These are phyloP conservation scores for Podila minutissima DNA, from an alignment of 192 early-diverging fungal genomes.

Conservation along the genomic window DNA sequence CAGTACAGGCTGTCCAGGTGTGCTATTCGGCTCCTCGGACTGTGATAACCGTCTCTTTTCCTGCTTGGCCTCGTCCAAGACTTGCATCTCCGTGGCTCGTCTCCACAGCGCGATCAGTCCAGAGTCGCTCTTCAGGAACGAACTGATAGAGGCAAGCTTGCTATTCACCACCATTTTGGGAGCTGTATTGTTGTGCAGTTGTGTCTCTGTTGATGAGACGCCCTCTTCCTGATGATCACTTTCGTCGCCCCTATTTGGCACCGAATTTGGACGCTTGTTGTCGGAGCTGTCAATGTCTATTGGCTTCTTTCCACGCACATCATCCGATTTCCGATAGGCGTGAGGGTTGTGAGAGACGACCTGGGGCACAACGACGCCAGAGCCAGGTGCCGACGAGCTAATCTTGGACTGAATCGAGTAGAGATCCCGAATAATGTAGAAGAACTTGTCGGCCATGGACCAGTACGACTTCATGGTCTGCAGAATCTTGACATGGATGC, in stretches of 20 bases:
- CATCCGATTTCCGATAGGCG: background rate
- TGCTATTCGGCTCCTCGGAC: conserved; percentile 20
- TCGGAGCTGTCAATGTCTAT: background rate
- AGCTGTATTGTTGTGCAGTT: background rate
- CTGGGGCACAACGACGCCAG: conserved; percentile 1
- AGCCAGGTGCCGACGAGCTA: conserved; percentile 22
- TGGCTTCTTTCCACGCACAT: background rate
- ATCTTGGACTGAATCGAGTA: conserved; percentile 60
- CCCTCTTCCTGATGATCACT: too few species aligned
- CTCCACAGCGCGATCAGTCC: conserved; percentile 46
- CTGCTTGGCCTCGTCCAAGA: conserved; percentile 41
- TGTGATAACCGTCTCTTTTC: conserved; percentile 17
- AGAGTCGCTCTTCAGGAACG: conserved; percentile 48
- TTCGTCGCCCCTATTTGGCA: background rate
- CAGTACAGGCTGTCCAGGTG: background rate
- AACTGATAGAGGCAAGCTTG: conserved; percentile 44
- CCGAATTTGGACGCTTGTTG: background rate
- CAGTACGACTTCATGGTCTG: conserved; percentile 57
- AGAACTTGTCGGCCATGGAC: conserved; percentile 64
- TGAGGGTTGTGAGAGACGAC: background rate
- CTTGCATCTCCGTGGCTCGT: conserved; percentile 48
- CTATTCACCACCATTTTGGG: background rate
- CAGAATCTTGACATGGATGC: conserved; percentile 53
- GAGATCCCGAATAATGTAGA: conserved; percentile 62
- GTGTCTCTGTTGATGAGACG: background rate